A percentile compares a stretch with the other conserved stretches of the same genome.
phyloP scores from a whole-genome alignment of 2,329 filamentous ascomycete genomes.

The Diaporthe capsici region DNA sequence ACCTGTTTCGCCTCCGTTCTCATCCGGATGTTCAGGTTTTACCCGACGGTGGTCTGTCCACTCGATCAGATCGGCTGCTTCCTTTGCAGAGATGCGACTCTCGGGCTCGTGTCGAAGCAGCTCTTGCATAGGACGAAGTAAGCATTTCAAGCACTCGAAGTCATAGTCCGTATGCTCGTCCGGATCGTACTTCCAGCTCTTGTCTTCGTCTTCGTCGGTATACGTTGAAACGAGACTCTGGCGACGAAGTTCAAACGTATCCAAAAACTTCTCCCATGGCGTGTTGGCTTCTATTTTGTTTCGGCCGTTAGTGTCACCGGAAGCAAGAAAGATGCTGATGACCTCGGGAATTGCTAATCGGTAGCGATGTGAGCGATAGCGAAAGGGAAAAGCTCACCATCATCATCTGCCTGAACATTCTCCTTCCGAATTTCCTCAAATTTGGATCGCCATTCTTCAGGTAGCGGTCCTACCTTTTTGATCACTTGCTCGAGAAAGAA shows the following conservation, averaged over 20 bases:
- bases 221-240: not conserved
- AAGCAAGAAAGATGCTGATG: not conserved
- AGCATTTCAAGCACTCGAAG: not conserved
- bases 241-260: not conserved
- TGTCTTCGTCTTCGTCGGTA: not conserved
- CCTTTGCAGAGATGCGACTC: not conserved
- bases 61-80: not conserved
- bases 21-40: not conserved
- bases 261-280: not conserved
- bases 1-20: no score
- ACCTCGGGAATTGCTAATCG: not conserved
- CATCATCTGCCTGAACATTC: not conserved
- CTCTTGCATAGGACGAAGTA: not conserved
- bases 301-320: not conserved
- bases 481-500: conserved; percentile 13
- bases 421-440: not conserved
- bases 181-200: not conserved
- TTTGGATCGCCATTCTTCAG: not conserved
- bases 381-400: not conserved
- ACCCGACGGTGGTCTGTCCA: not conserved
- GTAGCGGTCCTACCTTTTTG: not conserved
- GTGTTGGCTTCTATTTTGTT: not conserved
- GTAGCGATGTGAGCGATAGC: not conserved
- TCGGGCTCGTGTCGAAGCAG: not conserved
- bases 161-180: conserved; percentile 1